Conservation (phyloP, 2,329 filamentous ascomycete species). For the Aspergillus unguis region DNA sequence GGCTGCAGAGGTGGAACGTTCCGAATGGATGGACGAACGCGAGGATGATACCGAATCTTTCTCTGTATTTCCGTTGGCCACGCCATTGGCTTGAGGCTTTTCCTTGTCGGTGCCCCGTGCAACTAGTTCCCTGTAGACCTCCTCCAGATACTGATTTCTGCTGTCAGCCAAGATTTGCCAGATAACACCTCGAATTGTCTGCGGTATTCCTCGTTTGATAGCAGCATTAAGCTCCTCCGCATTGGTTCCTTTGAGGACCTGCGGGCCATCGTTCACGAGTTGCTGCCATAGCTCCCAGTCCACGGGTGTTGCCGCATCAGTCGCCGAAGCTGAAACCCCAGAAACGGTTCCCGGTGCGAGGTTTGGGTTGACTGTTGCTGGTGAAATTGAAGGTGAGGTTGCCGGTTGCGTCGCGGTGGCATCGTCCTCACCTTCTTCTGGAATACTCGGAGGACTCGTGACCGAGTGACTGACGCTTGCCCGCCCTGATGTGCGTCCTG, state of each 20-base stretch:
- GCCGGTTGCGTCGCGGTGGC: slow-evolving; percentile 26
- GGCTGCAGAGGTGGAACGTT: slow-evolving; percentile 61
- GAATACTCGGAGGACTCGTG: slow-evolving; percentile 48
- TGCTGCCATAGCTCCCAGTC: slow-evolving; percentile 99
- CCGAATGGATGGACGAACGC: slow-evolving; percentile 79
- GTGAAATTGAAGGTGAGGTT: slow-evolving; percentile 30
- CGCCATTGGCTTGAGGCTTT: slow-evolving; percentile 55
- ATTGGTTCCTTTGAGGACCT: slow-evolving; percentile 81
- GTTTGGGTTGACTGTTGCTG: slow-evolving; percentile 62
- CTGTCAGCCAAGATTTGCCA: slow-evolving; percentile 97
- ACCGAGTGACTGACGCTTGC: slow-evolving; percentile 43
- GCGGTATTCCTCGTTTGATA: slow-evolving; percentile 90
- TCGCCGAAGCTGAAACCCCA: slow-evolving; percentile 68
- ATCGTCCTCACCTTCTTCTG: slow-evolving; percentile 46
- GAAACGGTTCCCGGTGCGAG: slow-evolving; percentile 82
- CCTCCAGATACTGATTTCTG: slow-evolving; percentile 86
- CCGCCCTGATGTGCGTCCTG: slow-evolving; percentile 45
- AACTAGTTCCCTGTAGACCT: slow-evolving; percentile 78
- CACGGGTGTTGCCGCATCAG: slow-evolving; percentile 67
- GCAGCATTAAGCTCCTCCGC: slow-evolving; percentile 85
- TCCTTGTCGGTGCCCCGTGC: slow-evolving; percentile 79
- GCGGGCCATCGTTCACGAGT: slow-evolving; percentile 89
- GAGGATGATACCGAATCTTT: slow-evolving; percentile 64
- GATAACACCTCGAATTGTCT: slow-evolving; percentile 93
- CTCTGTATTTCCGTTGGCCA: slow-evolving; percentile 55